Conservation (phyloP, 2,329 filamentous ascomycete species). For the Clonostachys byssicola region DNA sequence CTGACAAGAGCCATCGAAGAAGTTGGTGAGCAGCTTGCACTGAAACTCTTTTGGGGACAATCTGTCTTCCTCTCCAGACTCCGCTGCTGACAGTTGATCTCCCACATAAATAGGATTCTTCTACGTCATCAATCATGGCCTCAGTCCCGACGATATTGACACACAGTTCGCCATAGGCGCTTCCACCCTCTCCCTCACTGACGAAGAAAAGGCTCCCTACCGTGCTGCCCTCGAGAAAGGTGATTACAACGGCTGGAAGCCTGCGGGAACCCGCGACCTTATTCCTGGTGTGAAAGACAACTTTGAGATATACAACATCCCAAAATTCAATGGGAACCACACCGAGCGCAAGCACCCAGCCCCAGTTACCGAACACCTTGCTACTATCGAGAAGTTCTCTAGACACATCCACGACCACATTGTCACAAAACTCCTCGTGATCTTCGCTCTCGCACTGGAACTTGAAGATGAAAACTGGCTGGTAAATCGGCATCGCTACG, state of each 20-base stretch:
- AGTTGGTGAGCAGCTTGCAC: constrained; percentile 10
- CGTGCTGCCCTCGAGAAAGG: constrained; percentile 40
- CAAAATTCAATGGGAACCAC: constrained; percentile 40
- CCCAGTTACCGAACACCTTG: constrained; percentile 38
- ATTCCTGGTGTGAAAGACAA: constrained; percentile 34
- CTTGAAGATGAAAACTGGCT: constrained; percentile 53
- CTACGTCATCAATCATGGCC: constrained; percentile 56
- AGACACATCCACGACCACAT: constrained; percentile 37
- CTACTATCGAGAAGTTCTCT: constrained; percentile 51
- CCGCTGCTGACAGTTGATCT: not conserved
- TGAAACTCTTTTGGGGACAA: not conserved
- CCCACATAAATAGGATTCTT: constrained; percentile 38
- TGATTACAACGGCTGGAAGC: constrained; percentile 51
- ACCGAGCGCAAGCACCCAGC: constrained; percentile 34
- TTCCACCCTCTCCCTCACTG: constrained; percentile 49
- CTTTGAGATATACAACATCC: constrained; percentile 27
- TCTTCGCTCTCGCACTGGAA: constrained; percentile 56
- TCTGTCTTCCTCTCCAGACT: not conserved
- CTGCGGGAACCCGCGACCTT: constrained; percentile 27
- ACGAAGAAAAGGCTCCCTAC: constrained; percentile 54
- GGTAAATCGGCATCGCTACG: constrained; percentile 48
- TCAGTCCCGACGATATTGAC: constrained; percentile 53
- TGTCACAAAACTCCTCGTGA: constrained; percentile 45
- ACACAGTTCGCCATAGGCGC: constrained; percentile 55
- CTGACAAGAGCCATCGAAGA: constrained; percentile 46